Percentiles rank a stretch among this genome's conserved stretches.
These are phyloP conservation scores for Chaetoscypha palmicola DNA, from an alignment of 2,329 filamentous ascomycete species.

Conservation along the genomic window DNA sequence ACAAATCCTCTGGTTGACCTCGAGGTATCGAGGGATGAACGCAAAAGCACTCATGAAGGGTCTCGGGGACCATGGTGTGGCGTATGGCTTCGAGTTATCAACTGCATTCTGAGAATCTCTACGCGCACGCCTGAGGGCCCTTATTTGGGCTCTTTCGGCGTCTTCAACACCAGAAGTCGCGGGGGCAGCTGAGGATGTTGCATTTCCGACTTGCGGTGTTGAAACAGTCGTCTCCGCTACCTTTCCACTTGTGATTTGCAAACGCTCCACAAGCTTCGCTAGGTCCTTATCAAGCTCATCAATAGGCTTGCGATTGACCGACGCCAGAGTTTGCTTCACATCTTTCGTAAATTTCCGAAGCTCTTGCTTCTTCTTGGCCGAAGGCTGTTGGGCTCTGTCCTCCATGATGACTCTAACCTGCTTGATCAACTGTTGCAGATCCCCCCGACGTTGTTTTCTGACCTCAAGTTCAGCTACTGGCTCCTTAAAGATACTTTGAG, in stretches of 20 bases:
- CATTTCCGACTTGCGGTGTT: not conserved
- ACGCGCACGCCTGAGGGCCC: slow-evolving; percentile 15
- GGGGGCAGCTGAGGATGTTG: not conserved
- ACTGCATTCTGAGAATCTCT: slow-evolving; percentile 51
- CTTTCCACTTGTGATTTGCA: not conserved
- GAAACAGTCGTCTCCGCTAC: not conserved
- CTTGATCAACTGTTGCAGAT: slow-evolving; percentile 26
- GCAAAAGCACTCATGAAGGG: slow-evolving; percentile 87
- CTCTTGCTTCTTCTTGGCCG: slow-evolving; percentile 67
- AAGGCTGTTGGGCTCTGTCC: slow-evolving; percentile 44
- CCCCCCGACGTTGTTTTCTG: slow-evolving; percentile 23
- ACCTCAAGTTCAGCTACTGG: slow-evolving; percentile 26
- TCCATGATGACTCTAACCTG: slow-evolving; percentile 45
- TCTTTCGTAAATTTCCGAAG: slow-evolving; percentile 65
- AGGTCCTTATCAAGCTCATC: slow-evolving; percentile 43
- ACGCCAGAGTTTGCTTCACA: slow-evolving; percentile 29
- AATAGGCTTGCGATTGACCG: slow-evolving; percentile 37
- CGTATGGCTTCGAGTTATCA: slow-evolving; percentile 74
- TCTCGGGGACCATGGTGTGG: slow-evolving; percentile 82
- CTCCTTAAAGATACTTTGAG: slow-evolving; percentile 3
- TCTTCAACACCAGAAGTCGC: not conserved
- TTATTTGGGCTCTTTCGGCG: slow-evolving; percentile 36
- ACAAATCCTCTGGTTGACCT: slow-evolving; percentile 97
- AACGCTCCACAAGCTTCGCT: slow-evolving; percentile 38
- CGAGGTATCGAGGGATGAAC: slow-evolving; percentile 89